phyloP scores from a whole-genome alignment of 2,329 filamentous ascomycete species.

The Talaromyces rugulosus region DNA sequence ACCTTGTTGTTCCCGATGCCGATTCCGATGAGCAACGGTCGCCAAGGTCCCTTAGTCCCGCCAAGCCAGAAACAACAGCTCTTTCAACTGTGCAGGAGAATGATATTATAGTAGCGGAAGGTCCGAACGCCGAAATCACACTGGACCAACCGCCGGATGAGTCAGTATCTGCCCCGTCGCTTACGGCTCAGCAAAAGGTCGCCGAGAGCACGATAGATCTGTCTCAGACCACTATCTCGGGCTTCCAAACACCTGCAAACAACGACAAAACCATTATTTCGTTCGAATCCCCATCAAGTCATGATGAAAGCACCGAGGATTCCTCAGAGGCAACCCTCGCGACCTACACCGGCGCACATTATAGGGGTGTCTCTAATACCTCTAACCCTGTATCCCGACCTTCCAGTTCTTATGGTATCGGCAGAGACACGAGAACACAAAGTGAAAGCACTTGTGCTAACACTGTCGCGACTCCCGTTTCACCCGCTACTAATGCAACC shows the following conservation, averaged over 20 bases:
- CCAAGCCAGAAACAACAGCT: conserved; percentile 8
- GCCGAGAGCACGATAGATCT: conserved; percentile 7
- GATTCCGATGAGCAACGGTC: conserved; percentile 24
- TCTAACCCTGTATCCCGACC: conserved; percentile 30
- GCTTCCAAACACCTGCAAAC: conserved; percentile 5
- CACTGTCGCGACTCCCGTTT: conserved; percentile 36
- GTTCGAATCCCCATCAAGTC: conserved; percentile 4
- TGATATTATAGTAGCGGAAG: not conserved
- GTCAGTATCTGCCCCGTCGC: not conserved
- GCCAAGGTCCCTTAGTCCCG: conserved; percentile 33
- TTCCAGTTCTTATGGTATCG: conserved; percentile 32
- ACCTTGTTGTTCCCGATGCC: conserved; percentile 12
- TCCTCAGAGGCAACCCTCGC: conserved; percentile 9
- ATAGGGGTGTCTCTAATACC: conserved; percentile 18
- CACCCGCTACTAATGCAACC: conserved; percentile 42
- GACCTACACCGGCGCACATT: not conserved
- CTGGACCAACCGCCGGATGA: conserved; percentile 8
- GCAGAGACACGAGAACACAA: conserved; percentile 34
- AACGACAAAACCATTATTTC: not conserved
- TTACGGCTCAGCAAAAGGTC: conserved; percentile 3
- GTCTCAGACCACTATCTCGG: conserved; percentile 6
- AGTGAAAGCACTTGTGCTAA: conserved; percentile 41
- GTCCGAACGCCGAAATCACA: conserved; percentile 2
- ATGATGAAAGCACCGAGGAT: not conserved
- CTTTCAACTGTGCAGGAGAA: conserved; percentile 16